Evolutionary conservation across 805 yeast genomes (phyloP).

Genomic region (Ogataea neopini): DNA sequence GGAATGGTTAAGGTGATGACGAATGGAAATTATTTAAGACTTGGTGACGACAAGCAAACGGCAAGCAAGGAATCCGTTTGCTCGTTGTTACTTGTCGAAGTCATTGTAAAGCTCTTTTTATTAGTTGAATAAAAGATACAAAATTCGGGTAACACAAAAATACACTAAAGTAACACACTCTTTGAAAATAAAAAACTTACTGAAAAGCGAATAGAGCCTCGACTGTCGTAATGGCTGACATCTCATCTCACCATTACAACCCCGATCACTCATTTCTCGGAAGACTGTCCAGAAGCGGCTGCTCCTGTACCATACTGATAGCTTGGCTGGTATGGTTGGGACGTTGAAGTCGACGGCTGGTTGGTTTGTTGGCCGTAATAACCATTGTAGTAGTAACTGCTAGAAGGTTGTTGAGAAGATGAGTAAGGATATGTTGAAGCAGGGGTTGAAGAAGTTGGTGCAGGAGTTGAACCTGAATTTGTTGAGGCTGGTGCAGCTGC

Average conservation of each 20-base stretch:
- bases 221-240: too few relatives aligned
- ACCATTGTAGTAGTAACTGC: slow-evolving; percentile 20
- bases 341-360: slow-evolving; percentile 9
- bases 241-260: neutral
- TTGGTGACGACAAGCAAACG: too few relatives aligned
- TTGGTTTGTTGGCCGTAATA: slow-evolving; percentile 22
- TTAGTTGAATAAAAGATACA: neutral
- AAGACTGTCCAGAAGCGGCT: slow-evolving; percentile 9
- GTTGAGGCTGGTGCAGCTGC: slow-evolving; percentile 2
- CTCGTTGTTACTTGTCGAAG: too few relatives aligned
- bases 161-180: neutral
- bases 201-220: too few relatives aligned
- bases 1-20: too few relatives aligned
- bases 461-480: slow-evolving; percentile 7
- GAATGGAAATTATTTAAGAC: too few relatives aligned
- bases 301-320: slow-evolving; percentile 20
- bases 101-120: slow-evolving; percentile 1
- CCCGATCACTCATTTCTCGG: slow-evolving; percentile 1
- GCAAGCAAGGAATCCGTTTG: too few relatives aligned
- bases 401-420: slow-evolving; percentile 18
- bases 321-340: slow-evolving; percentile 20
- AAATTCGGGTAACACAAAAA: slow-evolving; percentile 1
- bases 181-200: neutral
- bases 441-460: slow-evolving; percentile 9
- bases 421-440: slow-evolving; percentile 18